Conservation (phyloP, 768 basidiomycete genomes). For the Kwoniella dejecticola region DNA sequence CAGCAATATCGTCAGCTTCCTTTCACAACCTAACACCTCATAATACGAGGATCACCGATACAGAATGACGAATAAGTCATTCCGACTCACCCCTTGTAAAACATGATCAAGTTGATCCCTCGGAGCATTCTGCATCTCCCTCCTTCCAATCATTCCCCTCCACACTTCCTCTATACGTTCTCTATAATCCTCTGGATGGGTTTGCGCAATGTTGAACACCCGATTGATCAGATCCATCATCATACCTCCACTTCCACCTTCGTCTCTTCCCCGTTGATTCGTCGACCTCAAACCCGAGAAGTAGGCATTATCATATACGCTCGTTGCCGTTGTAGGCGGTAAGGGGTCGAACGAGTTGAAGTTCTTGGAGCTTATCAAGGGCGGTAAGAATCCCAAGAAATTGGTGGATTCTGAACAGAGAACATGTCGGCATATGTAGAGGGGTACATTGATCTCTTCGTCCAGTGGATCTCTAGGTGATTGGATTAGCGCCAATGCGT, state of each 20-base stretch:
- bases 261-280: not conserved
- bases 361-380: conserved; percentile 61
- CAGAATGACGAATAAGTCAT: too few relatives aligned
- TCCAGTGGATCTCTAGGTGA: conserved; percentile 41
- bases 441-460: conserved; percentile 28
- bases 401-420: conserved; percentile 65
- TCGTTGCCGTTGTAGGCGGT: conserved; percentile 67
- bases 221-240: conserved; percentile 32
- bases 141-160: conserved; percentile 23
- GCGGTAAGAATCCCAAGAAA: conserved; percentile 73
- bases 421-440: conserved; percentile 64
- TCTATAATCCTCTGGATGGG: conserved; percentile 30
- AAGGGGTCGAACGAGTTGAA: conserved; percentile 81
- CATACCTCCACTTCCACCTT: conserved; percentile 21
- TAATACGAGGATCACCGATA: too few relatives aligned
- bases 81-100: conserved; percentile 43
- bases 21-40: too few relatives aligned
- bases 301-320: conserved; percentile 71
- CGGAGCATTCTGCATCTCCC: conserved; percentile 23
- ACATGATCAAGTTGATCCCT: conserved; percentile 37
- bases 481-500: conserved; percentile 26
- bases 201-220: conserved; percentile 30
- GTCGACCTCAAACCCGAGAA: conserved; percentile 58
- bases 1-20: too few relatives aligned
- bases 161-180: conserved; percentile 23